Conservation (phyloP, 1,139 yeast genomes). For the Trichomonascaceae sp. region DNA sequence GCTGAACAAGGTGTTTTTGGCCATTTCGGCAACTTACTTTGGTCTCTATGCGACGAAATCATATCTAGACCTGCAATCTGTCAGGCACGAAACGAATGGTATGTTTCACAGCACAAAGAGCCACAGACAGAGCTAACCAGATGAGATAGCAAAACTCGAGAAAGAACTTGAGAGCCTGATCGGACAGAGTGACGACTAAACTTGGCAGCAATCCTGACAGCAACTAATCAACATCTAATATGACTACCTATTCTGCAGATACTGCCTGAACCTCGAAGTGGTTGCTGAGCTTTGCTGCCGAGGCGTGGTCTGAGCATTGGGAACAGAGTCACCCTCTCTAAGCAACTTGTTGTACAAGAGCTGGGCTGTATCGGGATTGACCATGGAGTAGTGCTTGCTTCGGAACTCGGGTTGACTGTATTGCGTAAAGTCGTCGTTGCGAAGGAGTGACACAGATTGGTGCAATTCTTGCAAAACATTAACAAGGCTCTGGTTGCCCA, state of each 20-base stretch:
- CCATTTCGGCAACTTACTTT: conserved; percentile 11
- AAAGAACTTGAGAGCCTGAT: conserved; percentile 7
- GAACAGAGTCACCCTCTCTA: neutral
- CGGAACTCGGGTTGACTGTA: conserved; percentile 42
- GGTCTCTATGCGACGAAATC: conserved; percentile 14
- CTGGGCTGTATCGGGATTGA: conserved; percentile 47
- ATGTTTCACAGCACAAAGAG: conserved; percentile 1
- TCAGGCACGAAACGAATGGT: conserved; percentile 6
- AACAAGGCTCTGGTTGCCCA: conserved; percentile 24
- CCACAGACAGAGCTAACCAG: neutral
- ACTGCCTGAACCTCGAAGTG: conserved; percentile 3
- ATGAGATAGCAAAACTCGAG: conserved; percentile 2
- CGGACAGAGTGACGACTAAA: too few species aligned
- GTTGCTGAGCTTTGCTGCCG: conserved; percentile 10
- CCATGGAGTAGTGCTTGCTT: conserved; percentile 46
- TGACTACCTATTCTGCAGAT: conserved; percentile 2
- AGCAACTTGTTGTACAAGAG: conserved; percentile 32
- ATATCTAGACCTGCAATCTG: conserved; percentile 9
- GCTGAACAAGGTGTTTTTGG: conserved; percentile 10
- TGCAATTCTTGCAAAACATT: conserved; percentile 45
- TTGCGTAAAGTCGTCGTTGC: conserved; percentile 37
- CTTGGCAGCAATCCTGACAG: too few species aligned
- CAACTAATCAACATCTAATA: neutral
- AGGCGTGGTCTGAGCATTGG: neutral
- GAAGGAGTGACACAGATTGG: conserved; percentile 44